Conservation (phyloP, 2,329 filamentous ascomycete species). For the Huntiella decipiens region DNA sequence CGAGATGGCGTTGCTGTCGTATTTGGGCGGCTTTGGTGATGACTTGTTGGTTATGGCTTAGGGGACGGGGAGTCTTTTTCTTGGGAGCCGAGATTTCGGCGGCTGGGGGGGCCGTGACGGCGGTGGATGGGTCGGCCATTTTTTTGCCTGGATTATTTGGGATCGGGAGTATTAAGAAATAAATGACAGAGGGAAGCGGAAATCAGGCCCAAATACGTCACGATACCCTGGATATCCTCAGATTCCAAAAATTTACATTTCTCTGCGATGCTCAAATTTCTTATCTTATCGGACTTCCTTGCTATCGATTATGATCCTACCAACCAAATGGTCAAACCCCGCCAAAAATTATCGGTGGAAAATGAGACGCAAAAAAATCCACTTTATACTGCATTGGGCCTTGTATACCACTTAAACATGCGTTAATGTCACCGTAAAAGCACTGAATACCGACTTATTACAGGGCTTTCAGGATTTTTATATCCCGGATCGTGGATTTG, state of each 20-base stretch:
- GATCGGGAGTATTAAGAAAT: not conserved
- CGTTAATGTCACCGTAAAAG: not conserved
- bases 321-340: constrained; percentile 16
- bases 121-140: constrained; percentile 7
- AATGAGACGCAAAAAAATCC: constrained; percentile 3
- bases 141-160: not conserved
- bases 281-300: constrained; percentile 5
- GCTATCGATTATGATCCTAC: constrained; percentile 12
- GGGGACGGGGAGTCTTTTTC: not conserved
- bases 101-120: not conserved
- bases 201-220: not conserved
- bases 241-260: constrained; percentile 5
- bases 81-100: constrained; percentile 3
- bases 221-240: not conserved
- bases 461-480: too few relatives aligned
- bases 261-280: not conserved
- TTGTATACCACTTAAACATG: constrained; percentile 1
- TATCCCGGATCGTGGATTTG: not conserved
- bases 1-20: constrained; percentile 31
- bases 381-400: not conserved
- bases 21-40: constrained; percentile 23
- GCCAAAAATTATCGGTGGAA: constrained; percentile 6
- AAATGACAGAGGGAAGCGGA: not conserved
- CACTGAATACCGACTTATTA: too few relatives aligned
- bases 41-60: not conserved